phyloP scores from a whole-genome alignment of 148 eudicot species.

The Nepenthes mirabilis region DNA sequence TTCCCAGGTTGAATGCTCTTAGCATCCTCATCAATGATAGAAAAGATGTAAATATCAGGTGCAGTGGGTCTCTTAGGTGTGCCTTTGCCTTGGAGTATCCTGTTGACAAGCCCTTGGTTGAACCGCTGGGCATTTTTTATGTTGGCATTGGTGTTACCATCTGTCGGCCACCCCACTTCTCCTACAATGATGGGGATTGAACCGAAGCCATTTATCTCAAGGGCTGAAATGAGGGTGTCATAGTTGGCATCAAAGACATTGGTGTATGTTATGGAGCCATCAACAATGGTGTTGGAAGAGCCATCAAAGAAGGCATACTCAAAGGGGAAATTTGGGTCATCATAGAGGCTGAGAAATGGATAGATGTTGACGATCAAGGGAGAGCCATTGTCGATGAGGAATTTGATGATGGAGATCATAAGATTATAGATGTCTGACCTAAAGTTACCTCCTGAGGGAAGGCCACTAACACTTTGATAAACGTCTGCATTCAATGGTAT shows the following conservation, averaged over 20 bases:
- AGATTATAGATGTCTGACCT: slow-evolving; percentile 55
- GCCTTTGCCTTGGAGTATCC: slow-evolving; percentile 52
- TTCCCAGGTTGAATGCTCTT: slow-evolving; percentile 83
- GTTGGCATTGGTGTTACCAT: slow-evolving; percentile 58
- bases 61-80: slow-evolving; percentile 71
- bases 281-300: slow-evolving; percentile 42
- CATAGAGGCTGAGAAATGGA: slow-evolving; percentile 83
- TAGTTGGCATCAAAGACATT: slow-evolving; percentile 90
- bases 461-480: slow-evolving; percentile 34
- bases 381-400: slow-evolving; percentile 43
- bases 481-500: slow-evolving; percentile 87
- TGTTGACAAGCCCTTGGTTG: slow-evolving; percentile 58
- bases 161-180: slow-evolving; percentile 96
- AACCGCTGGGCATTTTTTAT: slow-evolving; percentile 44
- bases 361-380: slow-evolving; percentile 75
- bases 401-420: slow-evolving; percentile 58
- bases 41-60: slow-evolving; percentile 63
- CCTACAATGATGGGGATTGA: slow-evolving; percentile 66
- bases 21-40: slow-evolving; percentile 66
- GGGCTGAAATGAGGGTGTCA: slow-evolving; percentile 73
- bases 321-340: slow-evolving; percentile 75
- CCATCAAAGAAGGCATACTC: slow-evolving; percentile 88
- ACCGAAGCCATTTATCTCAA: slow-evolving; percentile 60
- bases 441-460: slow-evolving; percentile 79
- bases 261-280: slow-evolving; percentile 55